Conservation (phyloP, 2,329 filamentous ascomycete genomes). For the Fusarium lyarnte region DNA sequence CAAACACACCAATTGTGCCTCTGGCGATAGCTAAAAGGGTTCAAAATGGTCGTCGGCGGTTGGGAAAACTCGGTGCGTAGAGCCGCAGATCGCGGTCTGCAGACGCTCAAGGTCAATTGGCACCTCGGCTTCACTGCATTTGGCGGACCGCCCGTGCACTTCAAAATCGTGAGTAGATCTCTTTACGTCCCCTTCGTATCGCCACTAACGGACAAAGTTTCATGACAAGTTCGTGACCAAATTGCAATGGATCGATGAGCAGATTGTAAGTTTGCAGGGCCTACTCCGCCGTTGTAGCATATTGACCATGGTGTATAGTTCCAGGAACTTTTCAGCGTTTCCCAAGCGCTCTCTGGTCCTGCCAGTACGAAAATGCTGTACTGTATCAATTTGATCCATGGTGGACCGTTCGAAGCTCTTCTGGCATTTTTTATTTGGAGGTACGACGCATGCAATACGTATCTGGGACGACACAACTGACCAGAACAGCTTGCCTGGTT, state of each 20-base stretch:
- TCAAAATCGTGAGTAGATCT: conserved; percentile 9
- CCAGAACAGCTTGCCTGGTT: conserved; percentile 66
- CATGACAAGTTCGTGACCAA: conserved; percentile 65
- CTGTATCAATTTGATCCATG: conserved; percentile 71
- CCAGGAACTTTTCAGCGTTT: conserved; percentile 76
- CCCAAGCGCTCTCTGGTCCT: conserved; percentile 74
- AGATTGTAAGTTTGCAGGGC: conserved; percentile 53
- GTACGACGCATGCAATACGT: conserved; percentile 43
- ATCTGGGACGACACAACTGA: too few species aligned
- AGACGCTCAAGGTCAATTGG: conserved; percentile 25
- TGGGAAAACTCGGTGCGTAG: background rate
- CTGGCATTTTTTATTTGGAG: conserved; percentile 72
- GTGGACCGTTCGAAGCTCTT: conserved; percentile 66
- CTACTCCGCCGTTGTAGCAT: too few species aligned
- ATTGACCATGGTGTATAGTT: conserved; percentile 56
- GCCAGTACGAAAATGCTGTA: conserved; percentile 78
- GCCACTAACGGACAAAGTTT: background rate
- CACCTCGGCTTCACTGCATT: conserved; percentile 24
- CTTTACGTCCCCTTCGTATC: fast-evolving
- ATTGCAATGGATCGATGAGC: conserved; percentile 73
- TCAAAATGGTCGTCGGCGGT: background rate
- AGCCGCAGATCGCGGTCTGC: background rate
- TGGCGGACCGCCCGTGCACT: conserved; percentile 26
- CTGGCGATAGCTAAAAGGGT: fast-evolving
- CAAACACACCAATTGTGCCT: fast-evolving